A percentile compares a stretch with the other conserved stretches of the same genome.
phyloP scores from a whole-genome alignment of 108 stramenopile species.

The Skeletonema potamos region DNA sequence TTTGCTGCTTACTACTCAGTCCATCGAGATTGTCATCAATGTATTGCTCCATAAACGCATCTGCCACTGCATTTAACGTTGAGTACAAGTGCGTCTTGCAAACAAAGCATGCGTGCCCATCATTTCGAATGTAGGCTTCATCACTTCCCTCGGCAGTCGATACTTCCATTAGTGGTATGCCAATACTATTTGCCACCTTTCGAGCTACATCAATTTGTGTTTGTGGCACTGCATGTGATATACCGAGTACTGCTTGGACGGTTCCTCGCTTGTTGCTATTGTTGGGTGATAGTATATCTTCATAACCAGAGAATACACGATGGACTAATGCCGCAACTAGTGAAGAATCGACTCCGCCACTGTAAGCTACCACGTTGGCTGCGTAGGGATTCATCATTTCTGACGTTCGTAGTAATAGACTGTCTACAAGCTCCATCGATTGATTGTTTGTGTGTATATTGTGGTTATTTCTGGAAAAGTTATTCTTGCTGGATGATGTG shows the following conservation, averaged over 20 bases:
- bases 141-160: conserved; percentile 79
- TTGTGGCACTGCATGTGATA: conserved; percentile 81
- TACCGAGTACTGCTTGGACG: conserved; percentile 81
- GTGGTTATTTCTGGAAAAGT: not conserved
- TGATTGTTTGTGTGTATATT: conserved; percentile 19
- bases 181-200: conserved; percentile 68
- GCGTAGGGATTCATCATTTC: conserved; percentile 41
- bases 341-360: conserved; percentile 93
- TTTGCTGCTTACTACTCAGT: conserved; percentile 1
- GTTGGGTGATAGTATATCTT: not conserved
- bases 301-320: conserved; percentile 30
- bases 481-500: not conserved
- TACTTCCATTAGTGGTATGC: conserved; percentile 64
- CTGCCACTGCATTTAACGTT: conserved; percentile 62
- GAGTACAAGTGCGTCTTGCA: conserved; percentile 95
- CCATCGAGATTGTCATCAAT: conserved; percentile 4
- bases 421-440: conserved; percentile 35
- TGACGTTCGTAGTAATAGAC: conserved; percentile 26
- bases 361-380: conserved; percentile 83
- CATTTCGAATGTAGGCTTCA: conserved; percentile 79
- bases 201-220: conserved; percentile 75
- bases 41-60: conserved; percentile 33
- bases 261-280: conserved; percentile 9
- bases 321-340: conserved; percentile 82
- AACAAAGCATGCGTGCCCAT: conserved; percentile 90